A percentile compares a stretch with the other conserved stretches of the same genome.
phyloP scores from a whole-genome alignment of 805 yeast genomes.

The Metschnikowia koreensis region DNA sequence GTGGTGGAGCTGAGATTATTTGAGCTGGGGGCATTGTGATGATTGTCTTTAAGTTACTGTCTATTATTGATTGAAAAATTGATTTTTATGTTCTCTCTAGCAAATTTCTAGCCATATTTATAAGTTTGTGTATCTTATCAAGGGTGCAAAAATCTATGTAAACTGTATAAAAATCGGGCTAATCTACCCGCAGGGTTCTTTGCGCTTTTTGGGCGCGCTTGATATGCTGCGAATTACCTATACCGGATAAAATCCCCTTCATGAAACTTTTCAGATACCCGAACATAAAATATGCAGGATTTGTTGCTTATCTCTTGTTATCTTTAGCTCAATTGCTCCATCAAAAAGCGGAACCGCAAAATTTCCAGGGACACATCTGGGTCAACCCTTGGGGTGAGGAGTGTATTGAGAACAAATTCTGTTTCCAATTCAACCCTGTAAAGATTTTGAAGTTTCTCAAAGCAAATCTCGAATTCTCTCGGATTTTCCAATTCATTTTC shows the following conservation, averaged over 20 bases:
- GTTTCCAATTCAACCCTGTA: slow-evolving; percentile 35
- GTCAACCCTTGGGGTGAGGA: slow-evolving; percentile 36
- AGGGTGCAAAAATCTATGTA: slow-evolving; percentile 7
- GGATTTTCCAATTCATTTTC: slow-evolving; percentile 14
- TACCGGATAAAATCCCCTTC: slow-evolving; percentile 5
- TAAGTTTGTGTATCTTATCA: slow-evolving; percentile 6
- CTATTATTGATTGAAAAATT: neutral
- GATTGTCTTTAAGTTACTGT: neutral
- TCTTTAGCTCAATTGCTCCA: slow-evolving; percentile 17
- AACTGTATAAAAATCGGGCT: slow-evolving; percentile 4
- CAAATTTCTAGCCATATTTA: slow-evolving; percentile 8
- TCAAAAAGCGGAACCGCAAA: slow-evolving; percentile 30
- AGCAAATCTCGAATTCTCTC: slow-evolving; percentile 3
- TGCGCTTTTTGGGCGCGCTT: neutral
- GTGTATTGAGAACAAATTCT: slow-evolving; percentile 34
- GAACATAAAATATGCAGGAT: neutral
- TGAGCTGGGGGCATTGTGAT: slow-evolving; percentile 7
- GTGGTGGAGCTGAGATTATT: slow-evolving; percentile 25
- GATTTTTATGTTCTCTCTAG: neutral
- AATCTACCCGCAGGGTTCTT: slow-evolving; percentile 4
- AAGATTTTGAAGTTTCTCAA: slow-evolving; percentile 17
- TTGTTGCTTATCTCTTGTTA: neutral
- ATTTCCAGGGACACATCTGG: slow-evolving; percentile 37
- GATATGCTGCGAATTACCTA: slow-evolving; percentile 7
- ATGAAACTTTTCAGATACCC: neutral